Base-by-base conservation (phyloP, 2,329 filamentous ascomycete species). In the Arthrobotrys entomopaga region DNA sequence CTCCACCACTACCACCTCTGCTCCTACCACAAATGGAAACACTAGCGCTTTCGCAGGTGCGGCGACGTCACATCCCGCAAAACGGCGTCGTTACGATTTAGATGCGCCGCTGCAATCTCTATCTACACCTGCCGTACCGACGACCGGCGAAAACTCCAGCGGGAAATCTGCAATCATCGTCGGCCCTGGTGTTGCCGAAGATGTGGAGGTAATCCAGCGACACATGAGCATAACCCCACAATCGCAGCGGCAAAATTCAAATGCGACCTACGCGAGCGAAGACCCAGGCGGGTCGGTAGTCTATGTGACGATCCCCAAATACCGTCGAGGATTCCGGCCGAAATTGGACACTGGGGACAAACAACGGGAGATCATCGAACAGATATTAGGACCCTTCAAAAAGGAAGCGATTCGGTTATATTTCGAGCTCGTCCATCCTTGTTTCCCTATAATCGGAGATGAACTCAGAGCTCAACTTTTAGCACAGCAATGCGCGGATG, bases 361-460 rank as follows among this genome's bases (percentile, higher is more conserved):
- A 75, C 83, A 86, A 38, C 84, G 82, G 73, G 83, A 86, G 64
- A 83, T 86, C 22, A 83, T 88, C 54, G 87, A 87, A 76, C 87
- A 87, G 77, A 83, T 89, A 20, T 80, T 89, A 0, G 87, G 87
- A 24, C 86, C 86, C 1, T 85, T 84, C 65, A 81, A 82, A 19
- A 81, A 83, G 22, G 83, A 86, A 58, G 78, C 89, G 7, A 81
- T 88, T 48, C 82, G 83, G 26, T 72, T 74, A 3, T 74, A 87
- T 77, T 84, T 88, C 65, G 81, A 83, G 34, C 83, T 85, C 64
- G 84, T 86, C 43, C 87, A 89, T 78, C 81, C 82, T n/a, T 87
- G 86, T n/a, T 86, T 89, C 71, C 88, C 87, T 0, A 81, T 89
- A 1, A 82, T 89, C 6, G 86, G 89, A 70, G 85, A 87, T 49